A percentile compares a stretch with the other conserved stretches of the same genome.
These are phyloP conservation scores for Myriosclerotinia curreyana DNA, from an alignment of 2,329 filamentous ascomycete genomes.

Conservation along the genomic window DNA sequence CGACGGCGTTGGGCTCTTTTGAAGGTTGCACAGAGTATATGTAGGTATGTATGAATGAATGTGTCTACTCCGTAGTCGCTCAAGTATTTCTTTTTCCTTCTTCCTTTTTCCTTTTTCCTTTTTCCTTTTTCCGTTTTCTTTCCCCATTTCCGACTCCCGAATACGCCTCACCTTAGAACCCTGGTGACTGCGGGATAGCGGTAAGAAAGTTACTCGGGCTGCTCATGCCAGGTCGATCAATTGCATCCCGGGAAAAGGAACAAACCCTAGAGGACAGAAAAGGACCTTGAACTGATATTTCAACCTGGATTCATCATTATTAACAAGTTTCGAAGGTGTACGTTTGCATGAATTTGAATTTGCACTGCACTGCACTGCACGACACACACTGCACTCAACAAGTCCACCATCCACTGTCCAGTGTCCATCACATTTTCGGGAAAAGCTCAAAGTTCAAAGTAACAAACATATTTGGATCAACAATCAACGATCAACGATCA, in stretches of 20 bases:
- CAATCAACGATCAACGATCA: no score
- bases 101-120: no score
- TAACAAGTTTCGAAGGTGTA: background rate
- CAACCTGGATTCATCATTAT: background rate
- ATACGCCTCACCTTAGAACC: background rate
- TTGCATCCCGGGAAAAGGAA: background rate
- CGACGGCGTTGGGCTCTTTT: background rate
- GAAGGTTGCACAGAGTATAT: no score
- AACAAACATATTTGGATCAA: no score
- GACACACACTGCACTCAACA: no score
- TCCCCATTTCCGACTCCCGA: background rate
- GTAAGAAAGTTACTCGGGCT: background rate
- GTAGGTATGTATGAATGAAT: no score
- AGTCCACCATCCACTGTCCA: no score
- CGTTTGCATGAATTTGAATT: background rate
- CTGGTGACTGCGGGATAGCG: slow-evolving; percentile 7
- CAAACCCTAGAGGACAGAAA: background rate
- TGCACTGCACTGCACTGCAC: no score
- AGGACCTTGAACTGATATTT: background rate
- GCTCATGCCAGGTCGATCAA: slow-evolving; percentile 5
- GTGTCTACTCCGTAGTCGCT: background rate
- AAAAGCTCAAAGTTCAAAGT: no score
- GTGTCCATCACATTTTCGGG: no score
- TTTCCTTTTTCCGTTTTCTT: no score
- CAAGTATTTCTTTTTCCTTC: background rate